phyloP scores from a whole-genome alignment of 352 stramenopile genomes.

The Aphanomyces cochlioides region DNA sequence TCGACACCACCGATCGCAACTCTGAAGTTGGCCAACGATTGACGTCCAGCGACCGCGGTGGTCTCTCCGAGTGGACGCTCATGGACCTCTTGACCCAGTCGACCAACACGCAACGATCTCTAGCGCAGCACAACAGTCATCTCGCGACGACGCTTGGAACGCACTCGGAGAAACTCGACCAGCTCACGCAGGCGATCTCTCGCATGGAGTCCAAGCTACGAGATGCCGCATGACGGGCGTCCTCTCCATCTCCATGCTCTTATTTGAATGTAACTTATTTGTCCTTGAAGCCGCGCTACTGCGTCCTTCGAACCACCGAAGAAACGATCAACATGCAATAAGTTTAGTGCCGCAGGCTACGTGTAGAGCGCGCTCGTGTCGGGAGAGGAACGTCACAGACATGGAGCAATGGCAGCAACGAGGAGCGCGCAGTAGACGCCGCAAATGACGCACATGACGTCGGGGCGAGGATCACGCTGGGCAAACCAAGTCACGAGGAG shows the following conservation, averaged over 20 bases:
- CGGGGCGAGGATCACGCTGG: background rate
- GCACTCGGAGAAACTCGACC: constrained; percentile 19
- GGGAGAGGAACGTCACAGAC: too few relatives aligned
- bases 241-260: background rate
- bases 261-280: too few relatives aligned
- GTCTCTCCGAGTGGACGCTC: background rate
- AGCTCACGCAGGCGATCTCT: constrained; percentile 6
- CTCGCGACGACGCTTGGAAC: constrained; percentile 16
- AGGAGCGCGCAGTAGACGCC: background rate
- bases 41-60: background rate
- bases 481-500: constrained; percentile 8
- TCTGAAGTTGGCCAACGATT: background rate
- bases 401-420: background rate
- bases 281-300: too few relatives aligned
- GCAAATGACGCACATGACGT: background rate
- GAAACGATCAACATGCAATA: too few relatives aligned
- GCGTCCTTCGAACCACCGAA: too few relatives aligned
- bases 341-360: too few relatives aligned
- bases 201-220: constrained; percentile 26
- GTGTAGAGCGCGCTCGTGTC: too few relatives aligned
- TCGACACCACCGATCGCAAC: background rate
- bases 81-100: constrained; percentile 14
- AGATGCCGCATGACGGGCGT: background rate
- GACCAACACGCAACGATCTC: constrained; percentile 8
- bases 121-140: constrained; percentile 13